phyloP scores from a whole-genome alignment of 257 asterid species.

The Thymus quinquecostatus region DNA sequence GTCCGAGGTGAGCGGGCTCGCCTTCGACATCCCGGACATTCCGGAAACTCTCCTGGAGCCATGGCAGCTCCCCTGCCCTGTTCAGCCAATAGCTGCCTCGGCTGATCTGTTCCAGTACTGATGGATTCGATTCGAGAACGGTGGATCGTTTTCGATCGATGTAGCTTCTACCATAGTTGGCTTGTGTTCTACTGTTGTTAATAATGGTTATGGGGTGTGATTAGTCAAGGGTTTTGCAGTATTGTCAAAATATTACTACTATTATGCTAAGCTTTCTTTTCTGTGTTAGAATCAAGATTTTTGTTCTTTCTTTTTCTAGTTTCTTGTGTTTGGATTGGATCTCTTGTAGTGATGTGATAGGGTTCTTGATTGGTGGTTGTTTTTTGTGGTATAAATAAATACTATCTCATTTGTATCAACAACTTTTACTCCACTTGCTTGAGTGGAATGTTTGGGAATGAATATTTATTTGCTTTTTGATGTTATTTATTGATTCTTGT shows the following conservation, averaged over 20 bases:
- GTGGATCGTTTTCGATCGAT: not conserved
- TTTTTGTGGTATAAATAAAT: conserved; percentile 28
- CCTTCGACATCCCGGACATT: conserved; percentile 69
- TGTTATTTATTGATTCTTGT: too few relatives aligned
- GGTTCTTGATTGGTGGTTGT: conserved; percentile 35
- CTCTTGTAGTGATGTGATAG: conserved; percentile 18
- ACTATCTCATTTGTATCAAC: conserved; percentile 4
- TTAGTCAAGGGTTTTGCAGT: conserved; percentile 31
- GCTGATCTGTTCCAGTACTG: conserved; percentile 58
- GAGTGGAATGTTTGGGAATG: not conserved
- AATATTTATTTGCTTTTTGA: not conserved
- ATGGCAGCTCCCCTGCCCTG: conserved; percentile 82
- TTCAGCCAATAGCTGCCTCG: conserved; percentile 62
- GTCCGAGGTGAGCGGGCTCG: conserved; percentile 69
- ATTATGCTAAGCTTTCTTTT: not conserved
- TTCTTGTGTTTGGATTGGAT: conserved; percentile 9
- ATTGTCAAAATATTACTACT: not conserved
- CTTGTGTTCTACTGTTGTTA: not conserved
- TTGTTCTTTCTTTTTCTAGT: conserved; percentile 15
- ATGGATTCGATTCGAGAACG: not conserved
- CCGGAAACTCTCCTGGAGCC: conserved; percentile 73
- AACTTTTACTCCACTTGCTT: not conserved
- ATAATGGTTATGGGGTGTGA: conserved; percentile 14
- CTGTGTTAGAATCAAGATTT: not conserved
- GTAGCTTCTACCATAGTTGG: conserved; percentile 14